A percentile compares a stretch with the other conserved stretches of the same genome.
phyloP scores from a whole-genome alignment of 306 rosid genomes.

The Styphnolobium japonicum region DNA sequence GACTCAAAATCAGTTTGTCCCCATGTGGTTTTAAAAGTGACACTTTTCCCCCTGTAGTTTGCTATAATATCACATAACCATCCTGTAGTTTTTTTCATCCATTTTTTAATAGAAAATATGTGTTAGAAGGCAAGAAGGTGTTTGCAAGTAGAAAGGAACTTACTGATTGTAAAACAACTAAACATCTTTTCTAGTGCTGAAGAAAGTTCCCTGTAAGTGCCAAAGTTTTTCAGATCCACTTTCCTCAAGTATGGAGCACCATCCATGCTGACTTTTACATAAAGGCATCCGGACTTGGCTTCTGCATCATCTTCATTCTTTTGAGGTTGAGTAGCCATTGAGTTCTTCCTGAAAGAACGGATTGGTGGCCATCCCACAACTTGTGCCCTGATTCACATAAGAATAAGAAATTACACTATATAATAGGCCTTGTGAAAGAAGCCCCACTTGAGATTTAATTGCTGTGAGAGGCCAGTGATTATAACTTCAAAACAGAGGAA shows the following conservation, averaged over 20 bases:
- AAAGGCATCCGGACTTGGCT: conserved; percentile 70
- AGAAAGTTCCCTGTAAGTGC: conserved; percentile 73
- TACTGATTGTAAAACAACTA: conserved; percentile 92
- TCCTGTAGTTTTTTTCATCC: no score
- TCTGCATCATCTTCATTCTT: conserved; percentile 65
- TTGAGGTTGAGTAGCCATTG: conserved; percentile 66
- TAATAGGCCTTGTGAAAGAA: not conserved
- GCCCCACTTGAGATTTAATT: not conserved
- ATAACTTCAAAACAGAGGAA: not conserved
- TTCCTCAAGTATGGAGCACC: conserved; percentile 97
- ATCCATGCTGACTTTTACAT: conserved; percentile 96
- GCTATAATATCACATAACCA: no score
- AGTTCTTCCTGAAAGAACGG: conserved; percentile 90
- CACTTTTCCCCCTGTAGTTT: no score
- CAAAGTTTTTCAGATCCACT: conserved; percentile 82
- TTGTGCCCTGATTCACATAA: conserved; percentile 66
- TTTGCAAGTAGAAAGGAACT: conserved; percentile 20
- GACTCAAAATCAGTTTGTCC: no score
- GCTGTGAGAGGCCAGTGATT: not conserved
- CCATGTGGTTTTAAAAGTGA: no score
- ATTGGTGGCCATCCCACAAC: conserved; percentile 99
- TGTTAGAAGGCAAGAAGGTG: not conserved
- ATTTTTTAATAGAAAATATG: no score
- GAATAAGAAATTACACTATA: conserved; percentile 8
- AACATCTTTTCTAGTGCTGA: conserved; percentile 96